Percentiles rank a stretch among this genome's conserved stretches.
Evolutionary conservation across 1,139 yeast genomes (phyloP).

Genomic region (Diutina siamensis): DNA sequence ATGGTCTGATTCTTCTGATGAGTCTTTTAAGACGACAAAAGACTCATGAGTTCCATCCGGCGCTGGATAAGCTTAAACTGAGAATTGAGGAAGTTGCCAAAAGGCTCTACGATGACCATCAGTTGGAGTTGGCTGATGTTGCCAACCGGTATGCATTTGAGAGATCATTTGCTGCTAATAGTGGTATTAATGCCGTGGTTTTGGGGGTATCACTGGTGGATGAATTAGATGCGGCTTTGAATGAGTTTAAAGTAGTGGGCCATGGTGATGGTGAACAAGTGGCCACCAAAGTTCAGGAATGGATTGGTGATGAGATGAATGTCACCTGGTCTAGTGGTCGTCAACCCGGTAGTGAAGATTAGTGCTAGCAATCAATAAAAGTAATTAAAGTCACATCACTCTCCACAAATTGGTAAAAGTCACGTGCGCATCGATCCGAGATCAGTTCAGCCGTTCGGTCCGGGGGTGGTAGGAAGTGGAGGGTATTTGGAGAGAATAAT

Average conservation of each 20-base stretch:
- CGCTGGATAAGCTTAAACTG: slow-evolving; percentile 42
- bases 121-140: slow-evolving; percentile 64
- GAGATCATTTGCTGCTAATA: neutral
- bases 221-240: slow-evolving; percentile 57
- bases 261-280: slow-evolving; percentile 24
- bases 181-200: slow-evolving; percentile 35
- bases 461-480: neutral
- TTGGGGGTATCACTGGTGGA: slow-evolving; percentile 56
- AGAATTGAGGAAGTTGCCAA: slow-evolving; percentile 45
- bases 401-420: no score
- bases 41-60: slow-evolving; percentile 79
- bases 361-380: no score
- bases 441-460: neutral
- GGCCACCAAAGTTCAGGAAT: slow-evolving; percentile 12
- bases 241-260: slow-evolving; percentile 30
- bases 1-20: slow-evolving; percentile 86
- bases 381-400: no score
- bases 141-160: slow-evolving; percentile 64
- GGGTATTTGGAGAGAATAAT: neutral
- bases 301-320: slow-evolving; percentile 3
- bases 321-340: slow-evolving; percentile 2
- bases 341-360: neutral
- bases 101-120: slow-evolving; percentile 20
- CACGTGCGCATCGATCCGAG: neutral
- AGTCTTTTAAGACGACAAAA: slow-evolving; percentile 58